Percentiles rank a stretch among this genome's conserved stretches.
phyloP scores from a whole-genome alignment of 768 basidiomycete species.

The Phaeotremella fagi region DNA sequence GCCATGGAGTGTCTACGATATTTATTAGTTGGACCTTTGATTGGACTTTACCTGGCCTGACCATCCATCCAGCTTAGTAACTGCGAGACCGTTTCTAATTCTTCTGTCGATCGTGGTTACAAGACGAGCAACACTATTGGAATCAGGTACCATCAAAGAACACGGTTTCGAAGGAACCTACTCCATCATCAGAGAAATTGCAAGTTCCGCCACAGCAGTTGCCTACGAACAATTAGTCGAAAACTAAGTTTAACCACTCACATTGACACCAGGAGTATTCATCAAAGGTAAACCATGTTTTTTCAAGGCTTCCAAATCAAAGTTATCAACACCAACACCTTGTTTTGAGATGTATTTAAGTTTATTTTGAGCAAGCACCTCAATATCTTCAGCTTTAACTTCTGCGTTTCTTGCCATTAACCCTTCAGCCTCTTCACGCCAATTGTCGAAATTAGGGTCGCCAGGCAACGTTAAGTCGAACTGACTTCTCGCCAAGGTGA shows the following conservation, averaged over 20 bases:
- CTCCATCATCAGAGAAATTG: too few species aligned
- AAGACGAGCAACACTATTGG: neutral
- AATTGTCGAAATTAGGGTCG: neutral
- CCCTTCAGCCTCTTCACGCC: neutral
- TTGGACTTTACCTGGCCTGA: too few species aligned
- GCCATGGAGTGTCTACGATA: too few species aligned
- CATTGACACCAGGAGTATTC: slow-evolving; percentile 12
- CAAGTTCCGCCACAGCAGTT: slow-evolving; percentile 6
- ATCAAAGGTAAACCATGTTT: slow-evolving; percentile 1
- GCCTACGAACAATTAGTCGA: too few species aligned
- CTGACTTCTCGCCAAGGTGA: neutral
- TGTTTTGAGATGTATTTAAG: slow-evolving; percentile 5
- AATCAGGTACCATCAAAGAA: too few species aligned
- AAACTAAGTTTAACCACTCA: slow-evolving; percentile 17
- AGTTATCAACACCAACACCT: slow-evolving; percentile 7
- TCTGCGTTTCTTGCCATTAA: neutral
- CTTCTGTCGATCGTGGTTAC: slow-evolving; percentile 1
- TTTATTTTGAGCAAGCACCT: too few species aligned
- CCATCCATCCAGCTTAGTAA: too few species aligned
- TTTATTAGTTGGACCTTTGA: slow-evolving; percentile 10
- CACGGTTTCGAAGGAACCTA: too few species aligned
- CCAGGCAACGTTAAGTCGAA: slow-evolving; percentile 7
- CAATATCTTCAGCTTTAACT: too few species aligned
- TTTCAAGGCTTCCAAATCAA: neutral
- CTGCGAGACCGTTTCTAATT: slow-evolving; percentile 1